Percentiles rank a stretch among this genome's conserved stretches.
These are phyloP conservation scores for Tricholoma terreum DNA, from an alignment of 768 basidiomycete genomes.

Conservation along the genomic window DNA sequence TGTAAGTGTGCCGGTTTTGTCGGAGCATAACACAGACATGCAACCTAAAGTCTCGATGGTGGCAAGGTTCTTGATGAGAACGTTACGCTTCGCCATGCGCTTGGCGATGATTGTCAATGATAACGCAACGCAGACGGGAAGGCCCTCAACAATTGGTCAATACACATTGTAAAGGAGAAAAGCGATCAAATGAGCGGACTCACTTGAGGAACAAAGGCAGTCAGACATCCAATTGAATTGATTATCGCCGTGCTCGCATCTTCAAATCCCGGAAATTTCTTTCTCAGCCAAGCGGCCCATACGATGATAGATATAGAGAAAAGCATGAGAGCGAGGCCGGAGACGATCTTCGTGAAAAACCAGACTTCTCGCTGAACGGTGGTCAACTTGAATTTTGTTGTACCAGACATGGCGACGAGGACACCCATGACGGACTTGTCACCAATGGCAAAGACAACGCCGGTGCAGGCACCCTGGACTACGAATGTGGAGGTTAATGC, in stretches of 20 bases:
- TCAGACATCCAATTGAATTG: background rate
- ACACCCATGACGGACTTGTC: background rate
- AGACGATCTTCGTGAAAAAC: conserved; percentile 42
- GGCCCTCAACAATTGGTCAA: conserved; percentile 21
- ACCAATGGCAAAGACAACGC: background rate
- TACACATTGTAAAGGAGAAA: too few relatives aligned
- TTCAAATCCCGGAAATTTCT: background rate
- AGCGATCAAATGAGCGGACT: background rate
- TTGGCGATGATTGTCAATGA: conserved; percentile 48
- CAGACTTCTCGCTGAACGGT: conserved; percentile 33
- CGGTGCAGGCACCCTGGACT: background rate
- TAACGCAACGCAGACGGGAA: conserved; percentile 44
- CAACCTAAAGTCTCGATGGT: conserved; percentile 54
- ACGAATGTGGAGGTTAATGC: background rate
- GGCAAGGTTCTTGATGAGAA: conserved; percentile 49
- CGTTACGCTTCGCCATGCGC: conserved; percentile 45
- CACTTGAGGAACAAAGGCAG: background rate
- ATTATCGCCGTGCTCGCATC: background rate
- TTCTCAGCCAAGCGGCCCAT: background rate
- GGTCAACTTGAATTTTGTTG: background rate
- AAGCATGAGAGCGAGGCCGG: conserved; percentile 28
- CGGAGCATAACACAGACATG: conserved; percentile 51
- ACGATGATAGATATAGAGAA: background rate
- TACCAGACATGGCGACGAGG: background rate
- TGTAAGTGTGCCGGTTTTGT: conserved; percentile 55